These are phyloP conservation scores for Dothistroma septosporum DNA, from an alignment of 2,329 filamentous ascomycete genomes.

Conservation along the genomic window DNA sequence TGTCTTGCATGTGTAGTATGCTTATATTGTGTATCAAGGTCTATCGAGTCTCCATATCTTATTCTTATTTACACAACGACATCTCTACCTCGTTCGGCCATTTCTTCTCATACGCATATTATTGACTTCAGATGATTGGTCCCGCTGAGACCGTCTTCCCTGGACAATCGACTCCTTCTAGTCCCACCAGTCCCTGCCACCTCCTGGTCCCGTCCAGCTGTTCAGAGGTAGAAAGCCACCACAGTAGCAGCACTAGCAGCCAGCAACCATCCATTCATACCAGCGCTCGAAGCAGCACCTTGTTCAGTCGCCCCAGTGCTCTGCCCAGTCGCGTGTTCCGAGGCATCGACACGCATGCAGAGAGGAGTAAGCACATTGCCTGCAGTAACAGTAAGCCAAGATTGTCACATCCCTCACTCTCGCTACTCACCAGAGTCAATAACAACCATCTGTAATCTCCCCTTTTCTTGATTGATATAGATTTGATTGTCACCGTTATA, in stretches of 20 bases:
- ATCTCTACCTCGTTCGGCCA: background rate
- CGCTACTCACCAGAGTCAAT: slow-evolving; percentile 7
- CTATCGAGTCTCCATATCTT: background rate
- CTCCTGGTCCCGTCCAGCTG: background rate
- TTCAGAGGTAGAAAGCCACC: background rate
- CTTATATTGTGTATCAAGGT: background rate
- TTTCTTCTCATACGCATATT: background rate
- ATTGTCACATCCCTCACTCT: background rate
- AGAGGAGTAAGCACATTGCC: slow-evolving; percentile 2
- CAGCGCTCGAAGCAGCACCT: background rate
- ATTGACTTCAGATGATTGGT: background rate
- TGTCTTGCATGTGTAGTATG: background rate
- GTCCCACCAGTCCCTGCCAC: background rate
- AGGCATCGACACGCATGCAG: slow-evolving; percentile 5
- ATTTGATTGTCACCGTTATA: slow-evolving; percentile 1
- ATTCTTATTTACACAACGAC: background rate
- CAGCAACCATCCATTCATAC: background rate
- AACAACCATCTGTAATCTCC: slow-evolving; percentile 3
- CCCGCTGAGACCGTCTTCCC: background rate
- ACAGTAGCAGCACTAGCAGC: background rate
- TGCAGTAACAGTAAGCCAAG: background rate
- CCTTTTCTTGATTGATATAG: background rate
- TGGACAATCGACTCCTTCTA: background rate
- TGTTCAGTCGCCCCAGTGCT: background rate
- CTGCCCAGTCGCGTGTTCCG: background rate